Evolutionary conservation across 352 stramenopile species (phyloP).

Genomic region (Hyaloperonospora brassicae): DNA sequence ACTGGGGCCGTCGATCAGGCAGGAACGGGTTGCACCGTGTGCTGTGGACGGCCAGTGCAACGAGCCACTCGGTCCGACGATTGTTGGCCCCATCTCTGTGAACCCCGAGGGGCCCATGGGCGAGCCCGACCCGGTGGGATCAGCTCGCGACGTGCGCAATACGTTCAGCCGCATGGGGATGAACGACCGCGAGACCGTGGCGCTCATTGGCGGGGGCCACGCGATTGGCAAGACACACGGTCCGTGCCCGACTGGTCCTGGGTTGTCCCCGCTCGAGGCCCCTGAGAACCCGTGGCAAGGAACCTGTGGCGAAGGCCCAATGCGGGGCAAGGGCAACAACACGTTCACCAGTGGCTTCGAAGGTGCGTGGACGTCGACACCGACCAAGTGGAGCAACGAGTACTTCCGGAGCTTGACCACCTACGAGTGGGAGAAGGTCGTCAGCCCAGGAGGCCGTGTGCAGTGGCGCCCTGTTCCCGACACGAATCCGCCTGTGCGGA

Average conservation of each 20-base stretch:
- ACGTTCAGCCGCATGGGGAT: constrained; percentile 92
- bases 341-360: constrained; percentile 79
- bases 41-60: constrained; percentile 40
- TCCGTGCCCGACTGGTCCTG: constrained; percentile 39
- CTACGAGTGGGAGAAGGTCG: constrained; percentile 81
- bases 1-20: constrained; percentile 33
- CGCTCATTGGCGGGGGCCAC: constrained; percentile 87
- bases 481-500: constrained; percentile 56
- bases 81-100: constrained; percentile 63
- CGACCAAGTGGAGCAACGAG: constrained; percentile 89
- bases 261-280: constrained; percentile 31
- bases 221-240: constrained; percentile 89
- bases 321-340: constrained; percentile 56
- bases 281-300: constrained; percentile 51
- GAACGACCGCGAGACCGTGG: constrained; percentile 90
- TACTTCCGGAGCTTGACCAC: constrained; percentile 86
- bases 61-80: constrained; percentile 45
- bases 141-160: constrained; percentile 86
- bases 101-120: constrained; percentile 53
- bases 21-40: constrained; percentile 38
- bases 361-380: constrained; percentile 80
- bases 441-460: constrained; percentile 52
- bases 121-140: constrained; percentile 80
- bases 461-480: constrained; percentile 60
- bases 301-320: constrained; percentile 34